Percentiles rank a stretch among this genome's conserved stretches.
phyloP scores from a whole-genome alignment of 176 grass and related monocot species.

The Carex myosuroides region DNA sequence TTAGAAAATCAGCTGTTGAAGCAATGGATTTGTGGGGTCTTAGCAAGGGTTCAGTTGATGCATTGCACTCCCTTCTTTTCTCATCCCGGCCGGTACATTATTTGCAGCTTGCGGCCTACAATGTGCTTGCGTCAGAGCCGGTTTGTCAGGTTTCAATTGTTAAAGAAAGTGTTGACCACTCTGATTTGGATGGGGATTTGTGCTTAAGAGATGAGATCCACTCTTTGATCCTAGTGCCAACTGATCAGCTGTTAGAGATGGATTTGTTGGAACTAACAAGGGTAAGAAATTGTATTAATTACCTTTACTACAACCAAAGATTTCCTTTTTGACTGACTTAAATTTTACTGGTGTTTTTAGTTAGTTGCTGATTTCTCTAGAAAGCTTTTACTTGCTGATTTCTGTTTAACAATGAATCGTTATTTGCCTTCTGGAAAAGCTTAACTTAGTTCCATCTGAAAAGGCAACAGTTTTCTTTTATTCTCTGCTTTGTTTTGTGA shows the following conservation, averaged over 20 bases:
- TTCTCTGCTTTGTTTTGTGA: background rate
- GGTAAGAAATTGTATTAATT: constrained; percentile 35
- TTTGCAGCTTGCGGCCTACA: constrained; percentile 74
- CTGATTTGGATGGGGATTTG: constrained; percentile 47
- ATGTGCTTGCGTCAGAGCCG: constrained; percentile 70
- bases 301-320: background rate
- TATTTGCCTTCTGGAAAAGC: constrained; percentile 2
- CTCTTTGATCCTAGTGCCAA: constrained; percentile 55
- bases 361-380: background rate
- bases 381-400: background rate
- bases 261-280: constrained; percentile 51
- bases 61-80: constrained; percentile 84
- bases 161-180: constrained; percentile 36
- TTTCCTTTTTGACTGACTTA: background rate
- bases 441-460: background rate
- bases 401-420: background rate
- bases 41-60: constrained; percentile 52
- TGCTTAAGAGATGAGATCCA: constrained; percentile 67
- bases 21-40: constrained; percentile 95
- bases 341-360: background rate
- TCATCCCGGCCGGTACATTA: constrained; percentile 55
- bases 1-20: constrained; percentile 66
- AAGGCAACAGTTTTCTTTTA: background rate
- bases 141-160: constrained; percentile 53
- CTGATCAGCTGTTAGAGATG: constrained; percentile 52